Evolutionary conservation across 1,284 basidiomycete genomes (phyloP), one percentile per base, ranked within the genome.

Genomic region (Pseudozyma tsukubaensis): DNA sequence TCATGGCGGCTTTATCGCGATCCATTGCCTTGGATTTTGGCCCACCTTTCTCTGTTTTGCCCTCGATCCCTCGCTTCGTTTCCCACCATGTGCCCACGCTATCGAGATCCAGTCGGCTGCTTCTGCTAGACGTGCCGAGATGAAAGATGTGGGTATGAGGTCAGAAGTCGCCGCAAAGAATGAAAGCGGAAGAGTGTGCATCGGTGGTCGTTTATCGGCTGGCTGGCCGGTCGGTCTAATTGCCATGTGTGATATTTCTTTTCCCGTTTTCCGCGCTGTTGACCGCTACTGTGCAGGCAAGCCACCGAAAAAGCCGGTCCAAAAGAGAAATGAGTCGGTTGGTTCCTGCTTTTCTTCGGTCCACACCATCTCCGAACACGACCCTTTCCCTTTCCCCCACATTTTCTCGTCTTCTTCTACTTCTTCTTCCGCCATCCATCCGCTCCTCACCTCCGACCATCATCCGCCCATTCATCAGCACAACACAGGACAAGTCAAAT

Each of bases 271-370:
- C 7, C 24, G 44, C 13, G 24, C 24, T 29, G 19, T 50, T 50
- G 24, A 29, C 24, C 24, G 24, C 6, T 29, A 29, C 6, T 29
- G 24, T 29, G 24, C 24, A 29, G 24, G 24, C 24, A 29, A 29
- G 24, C 24, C 24, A 29, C 24, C 24, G 16, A 39, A 39, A 39
- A 39, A 39, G 37, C 16, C 37, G 37, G 16, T 13, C 37, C 11
- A 39, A 39, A 39, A 39, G n/a, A 39, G 37, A 39, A 39, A 35
- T 24, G 24, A 29, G 24, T 49, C 21, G 44, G 18, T 7, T 47
- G 11, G 18, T 21, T 24, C 47, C 47, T 49, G 47, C 32, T 18
- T 39, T 45, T 44, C 24, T 54, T 54, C 42, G 52, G 52, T 24
- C 35, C 29, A 29, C 6, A 32, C 50, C 39, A 24, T 52, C 50